Evolutionary conservation across 2,329 filamentous ascomycete genomes (phyloP).

Genomic region (Drechslera avenae): DNA sequence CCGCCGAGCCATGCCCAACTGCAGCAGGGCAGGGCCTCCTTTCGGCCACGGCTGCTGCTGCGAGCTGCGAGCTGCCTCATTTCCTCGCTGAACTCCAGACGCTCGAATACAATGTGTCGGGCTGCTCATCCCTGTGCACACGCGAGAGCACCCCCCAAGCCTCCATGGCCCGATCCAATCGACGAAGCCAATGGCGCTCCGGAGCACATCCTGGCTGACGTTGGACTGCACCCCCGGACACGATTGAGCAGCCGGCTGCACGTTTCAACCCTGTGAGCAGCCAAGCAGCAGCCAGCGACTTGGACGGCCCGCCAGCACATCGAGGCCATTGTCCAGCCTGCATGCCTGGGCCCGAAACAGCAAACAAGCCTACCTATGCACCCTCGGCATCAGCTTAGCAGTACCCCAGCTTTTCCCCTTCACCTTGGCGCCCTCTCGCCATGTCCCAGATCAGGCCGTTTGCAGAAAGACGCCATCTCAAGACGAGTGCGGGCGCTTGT

Average conservation of each 20-base stretch:
- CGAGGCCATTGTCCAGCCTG: constrained; percentile 10
- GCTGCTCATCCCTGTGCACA: constrained; percentile 30
- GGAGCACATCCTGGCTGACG: constrained; percentile 31
- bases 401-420: constrained; percentile 6
- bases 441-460: background rate
- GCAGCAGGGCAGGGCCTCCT: constrained; percentile 1
- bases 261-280: too few relatives aligned
- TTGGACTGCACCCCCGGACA: constrained; percentile 27
- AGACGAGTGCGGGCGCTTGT: constrained; percentile 8
- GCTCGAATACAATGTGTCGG: too few relatives aligned
- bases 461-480: constrained; percentile 1
- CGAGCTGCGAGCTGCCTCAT: too few relatives aligned
- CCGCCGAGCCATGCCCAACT: constrained; percentile 11
- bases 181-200: constrained; percentile 7
- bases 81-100: background rate
- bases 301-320: constrained; percentile 7
- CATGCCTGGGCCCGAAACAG: constrained; percentile 2
- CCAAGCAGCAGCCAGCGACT: too few relatives aligned
- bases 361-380: background rate
- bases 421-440: constrained; percentile 5
- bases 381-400: constrained; percentile 12
- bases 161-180: constrained; percentile 14
- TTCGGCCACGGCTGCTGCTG: background rate
- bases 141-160: constrained; percentile 26
- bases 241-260: background rate